These are phyloP conservation scores for Barnettozyma wickerhamii DNA, from an alignment of 805 yeast genomes.

Conservation along the genomic window DNA sequence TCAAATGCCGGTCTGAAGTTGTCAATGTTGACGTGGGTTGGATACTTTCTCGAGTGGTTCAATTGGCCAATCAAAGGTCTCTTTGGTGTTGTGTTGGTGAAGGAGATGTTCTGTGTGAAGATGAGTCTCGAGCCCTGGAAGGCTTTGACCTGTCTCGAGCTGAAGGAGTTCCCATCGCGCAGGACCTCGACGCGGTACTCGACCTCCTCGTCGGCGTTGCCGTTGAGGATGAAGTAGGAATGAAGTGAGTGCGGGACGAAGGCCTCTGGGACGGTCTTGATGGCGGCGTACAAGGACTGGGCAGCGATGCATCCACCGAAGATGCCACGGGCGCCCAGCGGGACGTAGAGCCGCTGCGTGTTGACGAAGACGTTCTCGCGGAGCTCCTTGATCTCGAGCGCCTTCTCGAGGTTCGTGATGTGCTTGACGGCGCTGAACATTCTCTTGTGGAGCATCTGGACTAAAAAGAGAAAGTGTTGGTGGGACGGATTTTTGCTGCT, in stretches of 20 bases:
- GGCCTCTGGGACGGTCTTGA: slow-evolving; percentile 41
- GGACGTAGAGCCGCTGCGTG: slow-evolving; percentile 29
- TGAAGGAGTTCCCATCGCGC: slow-evolving; percentile 48
- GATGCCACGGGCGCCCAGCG: slow-evolving; percentile 56
- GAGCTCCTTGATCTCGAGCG: slow-evolving; percentile 11
- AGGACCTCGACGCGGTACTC: slow-evolving; percentile 49
- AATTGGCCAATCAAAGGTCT: slow-evolving; percentile 10
- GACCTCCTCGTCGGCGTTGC: slow-evolving; percentile 41
- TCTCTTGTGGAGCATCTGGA: neutral
- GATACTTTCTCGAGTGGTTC: slow-evolving; percentile 15
- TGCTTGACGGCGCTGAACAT: slow-evolving; percentile 7
- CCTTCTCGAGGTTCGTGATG: slow-evolving; percentile 16
- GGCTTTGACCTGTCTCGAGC: slow-evolving; percentile 50
- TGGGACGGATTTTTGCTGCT: neutral
- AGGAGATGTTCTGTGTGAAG: slow-evolving; percentile 45
- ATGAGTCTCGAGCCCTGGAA: slow-evolving; percentile 48
- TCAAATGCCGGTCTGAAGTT: slow-evolving; percentile 15
- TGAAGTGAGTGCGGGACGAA: slow-evolving; percentile 60
- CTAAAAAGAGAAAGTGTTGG: too few species aligned
- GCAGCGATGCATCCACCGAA: slow-evolving; percentile 71
- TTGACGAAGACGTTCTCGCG: slow-evolving; percentile 15
- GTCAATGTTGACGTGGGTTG: slow-evolving; percentile 11
- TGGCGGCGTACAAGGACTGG: slow-evolving; percentile 58
- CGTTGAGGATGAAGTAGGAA: slow-evolving; percentile 56
- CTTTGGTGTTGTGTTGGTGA: slow-evolving; percentile 12